Conservation (phyloP, 495 filamentous ascomycete species). For the Aeminium ludgeri region DNA sequence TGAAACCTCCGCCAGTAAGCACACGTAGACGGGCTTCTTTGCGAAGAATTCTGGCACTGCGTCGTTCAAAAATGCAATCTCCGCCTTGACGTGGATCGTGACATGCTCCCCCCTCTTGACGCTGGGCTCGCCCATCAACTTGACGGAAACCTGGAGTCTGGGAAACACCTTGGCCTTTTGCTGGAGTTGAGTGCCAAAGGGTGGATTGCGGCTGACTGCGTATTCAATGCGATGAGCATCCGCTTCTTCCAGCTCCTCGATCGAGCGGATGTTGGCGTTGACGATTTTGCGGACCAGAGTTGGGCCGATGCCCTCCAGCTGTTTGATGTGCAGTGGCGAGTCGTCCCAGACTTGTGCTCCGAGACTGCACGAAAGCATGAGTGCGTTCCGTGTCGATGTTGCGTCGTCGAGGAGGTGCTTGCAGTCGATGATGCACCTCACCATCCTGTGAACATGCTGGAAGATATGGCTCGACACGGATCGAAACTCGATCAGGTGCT, state of each 20-base stretch:
- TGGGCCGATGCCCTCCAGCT: constrained; percentile 67
- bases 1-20: constrained; percentile 58
- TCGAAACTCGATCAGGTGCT: constrained; percentile 42
- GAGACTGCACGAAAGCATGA: constrained; percentile 67
- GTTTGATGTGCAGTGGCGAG: constrained; percentile 67
- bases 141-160: constrained; percentile 43
- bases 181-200: constrained; percentile 58
- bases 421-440: constrained; percentile 78
- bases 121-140: constrained; percentile 31
- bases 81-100: constrained; percentile 45
- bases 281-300: constrained; percentile 65
- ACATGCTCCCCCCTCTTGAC: constrained; percentile 30
- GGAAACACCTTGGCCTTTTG: constrained; percentile 55
- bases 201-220: constrained; percentile 60
- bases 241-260: constrained; percentile 51
- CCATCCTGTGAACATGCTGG: constrained; percentile 52
- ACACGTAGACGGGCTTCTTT: constrained; percentile 46
- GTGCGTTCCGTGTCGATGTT: constrained; percentile 44
- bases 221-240: constrained; percentile 60
- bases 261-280: constrained; percentile 47
- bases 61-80: constrained; percentile 57
- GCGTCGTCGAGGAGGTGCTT: constrained; percentile 52
- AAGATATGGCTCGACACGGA: constrained; percentile 61
- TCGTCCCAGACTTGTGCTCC: constrained; percentile 74
- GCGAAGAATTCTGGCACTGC: constrained; percentile 43